Evolutionary conservation across 2,329 filamentous ascomycete genomes (phyloP), one percentile per base, ranked within the genome.

Genomic region (Hysterium pulicare): DNA sequence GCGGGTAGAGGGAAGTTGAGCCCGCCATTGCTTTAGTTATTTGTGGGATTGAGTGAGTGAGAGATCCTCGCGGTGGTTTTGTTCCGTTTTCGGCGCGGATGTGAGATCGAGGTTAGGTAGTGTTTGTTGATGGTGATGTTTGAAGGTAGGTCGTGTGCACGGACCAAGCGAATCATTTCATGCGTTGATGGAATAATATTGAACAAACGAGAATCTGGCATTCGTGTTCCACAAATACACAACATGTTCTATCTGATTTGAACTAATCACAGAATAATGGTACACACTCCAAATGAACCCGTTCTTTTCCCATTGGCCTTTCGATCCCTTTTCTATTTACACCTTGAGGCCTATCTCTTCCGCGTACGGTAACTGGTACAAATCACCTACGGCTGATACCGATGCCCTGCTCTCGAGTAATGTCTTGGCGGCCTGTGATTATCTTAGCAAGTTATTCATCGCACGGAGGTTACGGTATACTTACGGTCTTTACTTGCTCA

Each of bases 311-410:
- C 46, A 13, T 19, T n/a, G 11, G 13, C 10, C 35, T 33, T 37
- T 22, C 40, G 21, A 11, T 32, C n/a, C 41, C 32, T 41, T 49
- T 49, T 56, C 53, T 71, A 72, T 81, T 81, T 94, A 98, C 80
- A 95, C 89, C 69, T 84, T 88, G 66, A 98, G 81, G 59, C 91
- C 94, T 68, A 98, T 78, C 67, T 98, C 93, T 73, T 90, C 87
- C 54, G 90, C 93, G 67, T 85, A 98, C 44, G 93, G 93, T 66
- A 98, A 82, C 61, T 85, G 79, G 71, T 88, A 86, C 59, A 98
- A 79, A 68, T 98, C 93, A 69, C 93, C 93, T 50, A 97, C 90
- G 45, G 88, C 79, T 49, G 89, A 86, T 50, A 96, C 87, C 41
- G 88, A 85, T 39, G 91, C 90, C 79, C 90, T 97, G 71, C 82